Percentiles rank a stretch among this genome's conserved stretches.
Conservation (phyloP, 2,329 filamentous ascomycete species). For the Lithohypha guttulata region DNA sequence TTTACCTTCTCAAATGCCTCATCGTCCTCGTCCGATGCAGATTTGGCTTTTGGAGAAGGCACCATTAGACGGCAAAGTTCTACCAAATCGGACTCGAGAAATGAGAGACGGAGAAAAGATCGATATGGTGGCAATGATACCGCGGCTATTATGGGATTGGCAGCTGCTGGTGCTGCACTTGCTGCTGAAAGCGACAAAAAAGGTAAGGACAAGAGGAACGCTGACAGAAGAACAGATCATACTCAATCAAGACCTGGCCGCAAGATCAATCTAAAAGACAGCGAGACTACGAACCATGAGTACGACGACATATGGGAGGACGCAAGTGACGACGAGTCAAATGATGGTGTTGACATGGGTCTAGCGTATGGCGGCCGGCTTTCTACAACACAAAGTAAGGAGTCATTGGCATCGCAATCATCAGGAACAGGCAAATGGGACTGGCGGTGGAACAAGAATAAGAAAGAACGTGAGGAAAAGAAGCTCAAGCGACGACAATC, state of each 20-base stretch:
- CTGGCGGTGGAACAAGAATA: conserved; percentile 48
- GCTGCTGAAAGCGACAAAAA: conserved; percentile 28
- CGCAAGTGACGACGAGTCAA: conserved; percentile 44
- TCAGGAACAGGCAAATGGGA: conserved; percentile 45
- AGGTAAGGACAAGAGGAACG: conserved; percentile 15
- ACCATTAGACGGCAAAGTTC: conserved; percentile 29
- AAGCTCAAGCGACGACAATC: conserved; percentile 17
- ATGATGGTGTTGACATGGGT: conserved; percentile 43
- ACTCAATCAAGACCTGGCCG: conserved; percentile 1
- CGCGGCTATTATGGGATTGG: conserved; percentile 38
- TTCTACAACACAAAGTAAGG: conserved; percentile 35
- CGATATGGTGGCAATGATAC: conserved; percentile 24
- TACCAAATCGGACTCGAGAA: conserved; percentile 23
- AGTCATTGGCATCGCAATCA: conserved; percentile 39
- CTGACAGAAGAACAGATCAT: conserved; percentile 16
- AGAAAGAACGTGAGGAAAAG: conserved; percentile 30
- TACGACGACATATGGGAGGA: conserved; percentile 50
- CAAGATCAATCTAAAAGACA: conserved; percentile 11
- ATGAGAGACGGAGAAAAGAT: conserved; percentile 21
- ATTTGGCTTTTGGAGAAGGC: conserved; percentile 57
- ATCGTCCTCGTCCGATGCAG: conserved; percentile 56
- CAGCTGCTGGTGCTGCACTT: conserved; percentile 37
- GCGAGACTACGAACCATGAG: conserved; percentile 13
- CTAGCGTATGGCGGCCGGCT: conserved; percentile 49
- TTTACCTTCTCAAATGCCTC: conserved; percentile 53